Percentiles rank a stretch among this genome's conserved stretches.
Conservation (phyloP, 352 stramenopile genomes). For the Pythium phragmiticola region DNA sequence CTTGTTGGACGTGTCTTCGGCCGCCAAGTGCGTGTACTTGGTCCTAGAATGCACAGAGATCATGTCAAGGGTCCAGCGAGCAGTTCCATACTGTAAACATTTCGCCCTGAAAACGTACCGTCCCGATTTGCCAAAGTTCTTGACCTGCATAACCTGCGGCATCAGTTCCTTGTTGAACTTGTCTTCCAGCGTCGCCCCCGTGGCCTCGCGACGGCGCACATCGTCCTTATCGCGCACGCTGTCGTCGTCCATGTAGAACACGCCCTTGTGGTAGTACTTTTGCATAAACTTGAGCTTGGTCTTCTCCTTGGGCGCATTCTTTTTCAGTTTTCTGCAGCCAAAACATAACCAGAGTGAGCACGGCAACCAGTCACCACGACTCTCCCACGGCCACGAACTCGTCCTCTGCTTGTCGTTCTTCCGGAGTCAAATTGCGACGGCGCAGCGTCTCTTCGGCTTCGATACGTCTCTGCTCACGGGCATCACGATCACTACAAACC, state of each 20-base stretch:
- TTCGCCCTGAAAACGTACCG: constrained; percentile 44
- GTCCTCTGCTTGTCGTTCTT: constrained; percentile 93
- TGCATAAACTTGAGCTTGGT: constrained; percentile 95
- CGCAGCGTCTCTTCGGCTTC: constrained; percentile 89
- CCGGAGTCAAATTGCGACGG: constrained; percentile 94
- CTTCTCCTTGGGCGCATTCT: constrained; percentile 78
- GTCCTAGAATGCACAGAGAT: constrained; percentile 47
- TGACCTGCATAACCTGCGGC: constrained; percentile 96
- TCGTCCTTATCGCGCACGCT: constrained; percentile 88
- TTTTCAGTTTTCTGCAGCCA: constrained; percentile 68
- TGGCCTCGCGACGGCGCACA: constrained; percentile 90
- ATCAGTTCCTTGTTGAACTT: constrained; percentile 94
- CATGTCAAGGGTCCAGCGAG: background rate
- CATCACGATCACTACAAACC: constrained; percentile 72
- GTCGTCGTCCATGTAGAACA: constrained; percentile 97
- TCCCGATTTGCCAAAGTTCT: constrained; percentile 97
- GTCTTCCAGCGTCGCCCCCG: constrained; percentile 89
- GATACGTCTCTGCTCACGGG: constrained; percentile 66
- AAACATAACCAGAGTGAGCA: background rate
- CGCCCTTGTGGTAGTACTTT: constrained; percentile 98
- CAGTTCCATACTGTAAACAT: background rate
- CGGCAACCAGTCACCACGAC: background rate
- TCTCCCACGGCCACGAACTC: constrained; percentile 36
- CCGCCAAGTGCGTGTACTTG: constrained; percentile 98
- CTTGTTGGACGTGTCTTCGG: constrained; percentile 94